phyloP scores from a whole-genome alignment of 805 yeast species.

The Sugiyamaella chiloensis region DNA sequence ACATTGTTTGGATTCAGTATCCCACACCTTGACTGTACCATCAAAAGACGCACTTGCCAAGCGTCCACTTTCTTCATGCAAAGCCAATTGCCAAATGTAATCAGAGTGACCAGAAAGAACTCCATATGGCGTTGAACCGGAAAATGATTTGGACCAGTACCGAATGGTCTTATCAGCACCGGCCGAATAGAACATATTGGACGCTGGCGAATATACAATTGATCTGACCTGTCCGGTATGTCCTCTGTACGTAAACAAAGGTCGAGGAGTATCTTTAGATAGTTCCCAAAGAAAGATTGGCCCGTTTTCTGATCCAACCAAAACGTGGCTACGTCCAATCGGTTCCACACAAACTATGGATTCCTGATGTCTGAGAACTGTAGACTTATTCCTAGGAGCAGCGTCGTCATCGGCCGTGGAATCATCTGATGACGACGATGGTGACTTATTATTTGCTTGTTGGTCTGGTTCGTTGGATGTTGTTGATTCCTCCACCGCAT shows the following conservation, averaged over 20 bases:
- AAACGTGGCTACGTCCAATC: slow-evolving; percentile 4
- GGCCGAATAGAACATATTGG: slow-evolving; percentile 21
- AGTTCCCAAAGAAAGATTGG: slow-evolving; percentile 22
- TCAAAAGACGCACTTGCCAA: slow-evolving; percentile 26
- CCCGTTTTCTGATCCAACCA: slow-evolving; percentile 26
- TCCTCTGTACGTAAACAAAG: slow-evolving; percentile 17
- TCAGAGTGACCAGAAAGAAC: slow-evolving; percentile 20
- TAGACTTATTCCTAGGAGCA: neutral
- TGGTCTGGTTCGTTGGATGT: neutral
- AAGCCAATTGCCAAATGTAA: slow-evolving; percentile 17
- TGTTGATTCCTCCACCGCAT: neutral
- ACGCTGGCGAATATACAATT: slow-evolving; percentile 18
- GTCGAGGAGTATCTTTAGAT: slow-evolving; percentile 6
- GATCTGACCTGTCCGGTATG: slow-evolving; percentile 21
- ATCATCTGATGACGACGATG: neutral
- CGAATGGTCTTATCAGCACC: slow-evolving; percentile 23
- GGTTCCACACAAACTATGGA: neutral
- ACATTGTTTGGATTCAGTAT: slow-evolving; percentile 9
- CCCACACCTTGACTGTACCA: slow-evolving; percentile 26
- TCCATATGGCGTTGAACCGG: slow-evolving; percentile 2
- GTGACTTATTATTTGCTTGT: neutral
- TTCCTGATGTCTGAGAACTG: neutral
- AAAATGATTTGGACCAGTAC: slow-evolving; percentile 15
- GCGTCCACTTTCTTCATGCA: slow-evolving; percentile 17
- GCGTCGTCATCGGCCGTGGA: neutral